These are phyloP conservation scores for Cutaneotrichosporon spelunceum DNA, from an alignment of 1,284 basidiomycete genomes.

Conservation along the genomic window DNA sequence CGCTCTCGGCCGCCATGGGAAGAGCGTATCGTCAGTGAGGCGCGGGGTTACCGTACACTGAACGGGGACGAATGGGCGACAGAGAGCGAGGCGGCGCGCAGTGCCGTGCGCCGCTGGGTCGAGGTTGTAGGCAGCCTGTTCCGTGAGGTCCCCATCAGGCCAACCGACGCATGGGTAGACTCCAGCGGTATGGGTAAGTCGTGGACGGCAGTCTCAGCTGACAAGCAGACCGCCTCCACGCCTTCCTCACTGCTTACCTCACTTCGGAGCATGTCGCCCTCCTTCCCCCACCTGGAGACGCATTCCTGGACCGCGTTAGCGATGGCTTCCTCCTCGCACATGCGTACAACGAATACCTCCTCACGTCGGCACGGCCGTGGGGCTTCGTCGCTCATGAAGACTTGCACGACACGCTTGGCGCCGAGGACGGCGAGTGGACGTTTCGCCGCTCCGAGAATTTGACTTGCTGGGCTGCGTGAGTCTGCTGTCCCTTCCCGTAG, in stretches of 20 bases:
- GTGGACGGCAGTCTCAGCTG: not conserved
- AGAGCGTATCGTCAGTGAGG: slow-evolving; percentile 41
- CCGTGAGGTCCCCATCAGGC: slow-evolving; percentile 14
- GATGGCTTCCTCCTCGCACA: slow-evolving; percentile 48
- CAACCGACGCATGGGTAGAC: slow-evolving; percentile 28
- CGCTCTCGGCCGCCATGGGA: slow-evolving; percentile 42
- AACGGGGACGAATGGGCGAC: slow-evolving; percentile 23
- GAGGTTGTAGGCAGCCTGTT: slow-evolving; percentile 41
- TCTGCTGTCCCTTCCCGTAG: slow-evolving; percentile 1
- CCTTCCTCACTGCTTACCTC: slow-evolving; percentile 41
- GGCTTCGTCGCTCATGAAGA: slow-evolving; percentile 48
- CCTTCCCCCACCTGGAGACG: slow-evolving; percentile 24
- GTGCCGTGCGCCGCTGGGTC: slow-evolving; percentile 37
- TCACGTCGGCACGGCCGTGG: slow-evolving; percentile 41
- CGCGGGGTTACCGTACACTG: slow-evolving; percentile 31
- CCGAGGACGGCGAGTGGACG: slow-evolving; percentile 41
- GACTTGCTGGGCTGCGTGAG: slow-evolving; percentile 50
- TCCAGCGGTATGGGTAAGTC: slow-evolving; percentile 56
- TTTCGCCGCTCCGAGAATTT: slow-evolving; percentile 48
- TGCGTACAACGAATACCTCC: slow-evolving; percentile 41
- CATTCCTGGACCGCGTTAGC: slow-evolving; percentile 24
- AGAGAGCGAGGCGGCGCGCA: slow-evolving; percentile 23
- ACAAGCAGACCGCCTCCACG: slow-evolving; percentile 36
- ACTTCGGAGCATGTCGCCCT: slow-evolving; percentile 28
- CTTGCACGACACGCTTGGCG: slow-evolving; percentile 43